Percentiles rank a stretch among this genome's conserved stretches.
These are phyloP conservation scores for Hymenoscyphus repandus DNA, from an alignment of 2,329 filamentous ascomycete species.

Conservation along the genomic window DNA sequence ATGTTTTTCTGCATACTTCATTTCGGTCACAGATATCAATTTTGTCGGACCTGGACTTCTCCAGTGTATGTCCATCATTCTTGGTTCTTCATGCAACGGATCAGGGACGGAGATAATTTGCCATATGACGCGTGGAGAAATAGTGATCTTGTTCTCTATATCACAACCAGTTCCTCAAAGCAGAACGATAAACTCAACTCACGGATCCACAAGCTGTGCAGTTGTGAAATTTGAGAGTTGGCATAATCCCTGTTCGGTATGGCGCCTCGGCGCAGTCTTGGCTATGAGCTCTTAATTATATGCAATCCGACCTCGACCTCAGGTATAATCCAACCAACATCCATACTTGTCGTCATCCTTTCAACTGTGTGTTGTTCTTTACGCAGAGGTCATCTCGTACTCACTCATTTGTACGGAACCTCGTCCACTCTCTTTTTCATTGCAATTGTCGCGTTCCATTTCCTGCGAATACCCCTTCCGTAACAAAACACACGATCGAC, in stretches of 20 bases:
- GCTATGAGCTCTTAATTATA: not conserved
- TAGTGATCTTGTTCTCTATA: no score
- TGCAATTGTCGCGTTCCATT: not conserved
- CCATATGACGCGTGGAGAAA: no score
- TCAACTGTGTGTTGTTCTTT: not conserved
- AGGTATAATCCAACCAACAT: not conserved
- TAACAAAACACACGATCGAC: not conserved
- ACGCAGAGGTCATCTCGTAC: constrained; percentile 10
- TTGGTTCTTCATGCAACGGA: no score
- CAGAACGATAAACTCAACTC: no score
- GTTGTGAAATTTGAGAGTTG: no score
- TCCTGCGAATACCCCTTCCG: constrained; percentile 5
- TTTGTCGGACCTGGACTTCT: no score
- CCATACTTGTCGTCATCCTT: constrained; percentile 4
- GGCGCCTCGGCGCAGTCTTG: constrained; percentile 1
- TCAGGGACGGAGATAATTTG: no score
- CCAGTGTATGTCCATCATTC: no score
- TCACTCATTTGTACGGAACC: constrained; percentile 16
- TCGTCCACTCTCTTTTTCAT: constrained; percentile 5
- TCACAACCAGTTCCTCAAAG: not conserved
- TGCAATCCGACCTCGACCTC: not conserved
- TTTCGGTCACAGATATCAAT: no score
- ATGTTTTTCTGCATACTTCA: no score
- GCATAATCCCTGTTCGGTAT: not conserved
- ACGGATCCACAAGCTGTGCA: no score